Evolutionary conservation across 495 filamentous ascomycete species (phyloP), one percentile per base, ranked within the genome.

Genomic region (Aspergillus homomorphus): DNA sequence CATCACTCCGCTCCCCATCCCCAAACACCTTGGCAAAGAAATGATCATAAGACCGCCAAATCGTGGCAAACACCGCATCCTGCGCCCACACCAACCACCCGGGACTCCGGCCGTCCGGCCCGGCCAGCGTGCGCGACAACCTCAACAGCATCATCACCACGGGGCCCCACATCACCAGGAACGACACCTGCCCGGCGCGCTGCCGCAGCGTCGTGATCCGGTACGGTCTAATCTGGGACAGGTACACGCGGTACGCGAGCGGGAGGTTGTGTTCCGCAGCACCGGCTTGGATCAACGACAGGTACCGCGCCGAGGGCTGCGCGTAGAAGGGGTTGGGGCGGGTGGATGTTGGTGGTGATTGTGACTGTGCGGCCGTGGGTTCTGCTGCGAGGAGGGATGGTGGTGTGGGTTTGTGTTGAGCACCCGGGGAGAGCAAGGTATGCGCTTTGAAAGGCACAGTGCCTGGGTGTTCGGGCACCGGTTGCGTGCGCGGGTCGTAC

Each of bases 1-100:
- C n/a, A n/a, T n/a, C n/a, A n/a, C n/a, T 94, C 71, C 89, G 80
- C 83, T 97, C 94, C 16, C 94, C 94, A 67, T 97, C 89, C 26
- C 93, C 92, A 76, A 95, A 96, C 0, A 89, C 14, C 22, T 55
- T 63, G 62, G 81, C 82, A 53, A 89, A 89, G 22, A 86, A 64
- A 1, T 12, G 42, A 75, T 97, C 93, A 77, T 98, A 96, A 54
- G 70, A 82, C 59, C 56, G 62, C 94, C 94, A 98, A 58, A 91
- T 69, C 0, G 69, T 48, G 22, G 68, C 72, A 46, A 87, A 81
- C 0, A 89, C 3, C 4, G 69, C 61, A 30, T 77, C 78, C 20
- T 67, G 70, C 2, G 81, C 24, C 21, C 48, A 63, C n/a, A 67
- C 74, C 48, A 91, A 33, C 91, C 92, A 96, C 19, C 54, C 49